Base-by-base conservation (phyloP, 139 green algal species). In the Mesostigma viride region DNA sequence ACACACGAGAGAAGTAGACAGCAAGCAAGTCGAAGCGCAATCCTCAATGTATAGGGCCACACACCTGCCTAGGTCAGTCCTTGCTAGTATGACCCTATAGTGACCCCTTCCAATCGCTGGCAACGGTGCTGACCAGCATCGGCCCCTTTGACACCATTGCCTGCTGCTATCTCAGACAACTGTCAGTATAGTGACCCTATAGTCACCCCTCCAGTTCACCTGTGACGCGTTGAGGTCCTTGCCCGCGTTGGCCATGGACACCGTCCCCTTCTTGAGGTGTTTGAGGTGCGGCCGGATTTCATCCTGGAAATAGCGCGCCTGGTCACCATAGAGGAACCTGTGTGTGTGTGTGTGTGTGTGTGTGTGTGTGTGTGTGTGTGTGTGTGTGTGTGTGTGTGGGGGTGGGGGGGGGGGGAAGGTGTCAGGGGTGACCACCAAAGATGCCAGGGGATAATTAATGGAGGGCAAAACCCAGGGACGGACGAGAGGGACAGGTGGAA, bases 261-360 rank as follows among this genome's bases (percentile, higher is more conserved):
- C 76, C 26, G 80, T 71, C 4, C 93, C 93, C 33, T 70, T 73
- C 48, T 75, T 79, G 6, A 76, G 83, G 78, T 99, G 93, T 66
- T 85, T 87, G 8, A 92, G 79, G n/a, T 86, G 62, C 11, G 83
- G 81, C 0, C 69, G 65, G 4, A 97, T 90, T 72, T 99, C 93
- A 69, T 97, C 88, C 27, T 92, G 82, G 72, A 99, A 99, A 73
- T 92, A 95, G 1, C 90, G 78, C 0, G 83, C 86, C 72, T 96
- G 86, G 0, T 89, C 78, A 6, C 83, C 85, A 74, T 90, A 88
- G 74, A 93, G 76, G 6, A 88, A 64, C 36, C 85, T 95, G 66
- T 31, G 2, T 1, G 31, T 20, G 35, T 27, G 14, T 31, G 31
- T 63, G 24, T 17, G 60, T 51, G 60, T 28, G 24, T 24, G 24